Percentiles rank a stretch among this genome's conserved stretches.
These are phyloP conservation scores for Lepidopterella palustris DNA, from an alignment of 495 filamentous ascomycete species.

Conservation along the genomic window DNA sequence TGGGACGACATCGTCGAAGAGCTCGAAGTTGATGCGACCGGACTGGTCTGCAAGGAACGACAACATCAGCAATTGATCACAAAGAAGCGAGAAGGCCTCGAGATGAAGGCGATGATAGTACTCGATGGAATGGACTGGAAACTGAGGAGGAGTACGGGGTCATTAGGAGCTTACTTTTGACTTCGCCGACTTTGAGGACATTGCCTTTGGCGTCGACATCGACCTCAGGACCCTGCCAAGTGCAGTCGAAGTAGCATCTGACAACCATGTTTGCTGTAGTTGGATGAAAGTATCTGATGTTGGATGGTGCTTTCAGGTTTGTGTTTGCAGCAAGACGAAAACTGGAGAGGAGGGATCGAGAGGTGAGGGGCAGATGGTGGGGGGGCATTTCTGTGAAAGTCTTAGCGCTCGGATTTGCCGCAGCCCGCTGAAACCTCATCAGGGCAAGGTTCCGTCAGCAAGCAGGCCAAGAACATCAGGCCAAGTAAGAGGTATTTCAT, in stretches of 20 bases:
- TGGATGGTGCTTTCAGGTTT: slow-evolving; percentile 38
- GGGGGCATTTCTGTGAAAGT: slow-evolving; percentile 8
- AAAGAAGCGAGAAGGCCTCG: neutral
- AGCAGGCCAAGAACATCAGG: slow-evolving; percentile 1
- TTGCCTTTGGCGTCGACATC: slow-evolving; percentile 47
- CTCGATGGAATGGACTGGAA: slow-evolving; percentile 10
- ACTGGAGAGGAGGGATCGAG: slow-evolving; percentile 21
- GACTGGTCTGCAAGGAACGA: slow-evolving; percentile 50
- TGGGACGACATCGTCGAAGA: slow-evolving; percentile 81
- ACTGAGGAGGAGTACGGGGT: neutral
- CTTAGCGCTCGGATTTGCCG: neutral
- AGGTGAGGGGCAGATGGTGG: slow-evolving; percentile 22
- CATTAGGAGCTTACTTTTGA: slow-evolving; percentile 52
- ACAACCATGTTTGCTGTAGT: slow-evolving; percentile 59
- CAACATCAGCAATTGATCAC: slow-evolving; percentile 25
- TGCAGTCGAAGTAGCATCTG: slow-evolving; percentile 61
- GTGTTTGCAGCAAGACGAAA: slow-evolving; percentile 32
- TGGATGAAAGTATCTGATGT: slow-evolving; percentile 55
- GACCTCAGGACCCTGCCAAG: slow-evolving; percentile 59
- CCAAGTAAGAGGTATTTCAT: neutral
- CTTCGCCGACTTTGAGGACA: slow-evolving; percentile 43
- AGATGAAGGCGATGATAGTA: slow-evolving; percentile 12
- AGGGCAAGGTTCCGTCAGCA: neutral
- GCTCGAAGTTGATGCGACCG: slow-evolving; percentile 82
- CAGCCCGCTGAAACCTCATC: neutral